These are phyloP conservation scores for Chara braunii DNA, from an alignment of 139 green algal genomes.

Conservation along the genomic window DNA sequence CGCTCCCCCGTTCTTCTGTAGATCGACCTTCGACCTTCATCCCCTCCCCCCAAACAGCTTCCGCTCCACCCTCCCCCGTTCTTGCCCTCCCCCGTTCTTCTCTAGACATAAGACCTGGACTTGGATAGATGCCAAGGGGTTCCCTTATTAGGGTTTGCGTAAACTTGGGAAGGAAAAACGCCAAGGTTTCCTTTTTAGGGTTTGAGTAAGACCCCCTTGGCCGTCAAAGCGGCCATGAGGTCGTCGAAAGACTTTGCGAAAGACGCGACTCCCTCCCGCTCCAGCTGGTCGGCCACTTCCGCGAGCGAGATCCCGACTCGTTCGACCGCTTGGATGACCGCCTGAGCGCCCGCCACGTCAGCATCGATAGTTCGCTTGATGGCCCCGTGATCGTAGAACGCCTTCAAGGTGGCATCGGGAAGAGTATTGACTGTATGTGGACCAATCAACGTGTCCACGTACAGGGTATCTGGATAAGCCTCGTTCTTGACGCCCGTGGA, in stretches of 20 bases:
- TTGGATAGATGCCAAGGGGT: no score
- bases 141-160: no score
- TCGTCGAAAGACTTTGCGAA: slow-evolving; percentile 32
- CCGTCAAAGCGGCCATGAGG: slow-evolving; percentile 11
- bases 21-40: no score
- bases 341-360: slow-evolving; percentile 13
- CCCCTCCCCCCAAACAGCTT: no score
- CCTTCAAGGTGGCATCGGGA: slow-evolving; percentile 15
- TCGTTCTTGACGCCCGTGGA: slow-evolving; percentile 27
- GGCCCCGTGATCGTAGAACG: slow-evolving; percentile 31
- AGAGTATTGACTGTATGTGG: slow-evolving; percentile 39
- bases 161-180: no score
- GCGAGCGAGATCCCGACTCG: neutral
- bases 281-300: neutral
- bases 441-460: slow-evolving; percentile 34
- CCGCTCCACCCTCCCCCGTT: no score
- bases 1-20: no score
- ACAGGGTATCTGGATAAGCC: slow-evolving; percentile 29
- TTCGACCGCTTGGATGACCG: neutral
- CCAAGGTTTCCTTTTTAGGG: no score
- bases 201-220: no score
- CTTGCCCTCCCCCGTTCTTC: no score
- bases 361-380: slow-evolving; percentile 25
- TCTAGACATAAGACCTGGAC: no score
- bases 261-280: slow-evolving; percentile 13